Evolutionary conservation across 2,329 filamentous ascomycete species (phyloP), one percentile per base, ranked within the genome.

Genomic region (Apiospora saccharicola): DNA sequence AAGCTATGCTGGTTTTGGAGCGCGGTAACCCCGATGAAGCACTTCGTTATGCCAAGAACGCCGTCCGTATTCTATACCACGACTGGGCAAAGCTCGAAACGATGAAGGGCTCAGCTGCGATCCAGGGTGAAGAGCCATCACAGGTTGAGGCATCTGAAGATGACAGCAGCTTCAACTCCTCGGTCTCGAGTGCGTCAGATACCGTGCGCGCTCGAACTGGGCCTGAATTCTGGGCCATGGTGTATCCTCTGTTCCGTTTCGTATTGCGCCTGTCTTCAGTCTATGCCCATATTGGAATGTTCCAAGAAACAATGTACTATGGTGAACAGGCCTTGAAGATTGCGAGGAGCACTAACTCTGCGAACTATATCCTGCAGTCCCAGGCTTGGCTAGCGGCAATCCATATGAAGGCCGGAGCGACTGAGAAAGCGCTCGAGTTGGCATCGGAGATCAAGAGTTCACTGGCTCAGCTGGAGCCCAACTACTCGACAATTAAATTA

Each of bases 241-340:
- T 96, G 10, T 89, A 90, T 41, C 90, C 92, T 0, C 87, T 98
- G 26, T 91, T 95, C 76, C 88, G 90, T 43, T 90, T 91, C 71
- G 85, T 97, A 19, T 83, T 91, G 73, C 91, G 95, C 72, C 88
- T 98, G 3, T 94, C 94, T 0, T 88, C 89, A 4, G 85, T 97
- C 1, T 98, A 95, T 76, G 90, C 93, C 0, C 92, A 97, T 75
- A 89, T 96, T 74, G 96, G 96, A 41, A 89, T 97, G 82, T 94
- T 95, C 75, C 91, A 94, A 73, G 96, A 98, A 80, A 96, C 96
- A 1, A 84, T 96, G 0, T 96, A 95, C 80, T 97, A 97, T 76
- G 92, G 93, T 1, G 93, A 98, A 76, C 93, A 96, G 77, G 95
- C 95, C 0, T 86, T 92, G 71, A 94, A 93, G 77, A 89, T 97